Base-by-base conservation (phyloP, 2,329 filamentous ascomycete species). In the Monosporascus sp. region DNA sequence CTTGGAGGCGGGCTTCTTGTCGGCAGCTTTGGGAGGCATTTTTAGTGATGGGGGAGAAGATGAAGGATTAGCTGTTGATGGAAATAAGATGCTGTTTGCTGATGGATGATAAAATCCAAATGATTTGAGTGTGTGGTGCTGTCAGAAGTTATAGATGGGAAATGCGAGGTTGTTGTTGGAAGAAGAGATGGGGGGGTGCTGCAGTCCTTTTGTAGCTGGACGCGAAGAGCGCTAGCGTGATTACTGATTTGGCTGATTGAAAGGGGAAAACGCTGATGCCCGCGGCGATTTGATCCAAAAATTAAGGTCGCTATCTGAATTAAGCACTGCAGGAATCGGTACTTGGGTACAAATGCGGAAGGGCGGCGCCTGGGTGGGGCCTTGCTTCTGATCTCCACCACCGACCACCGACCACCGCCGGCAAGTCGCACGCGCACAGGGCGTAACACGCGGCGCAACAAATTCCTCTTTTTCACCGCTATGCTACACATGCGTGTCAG, bases 1-100 rank as follows among this genome's bases (percentile, higher is more conserved):
- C 90, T 97, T 97, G 80, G 90, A 84, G 81, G 89, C 93, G 78
- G 93, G 92, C 85, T 96, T 97, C 90, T 97, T 97, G 81, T 95
- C 89, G 72, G 93, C 93, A 72, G 89, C 87, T 83, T 97, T 97
- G 73, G 94, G 93, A 81, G 94, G 84, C 94, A 97, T 97, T 88
- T 87, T 86, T 73, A 68, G 48, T 57, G 50, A 39, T 54, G 53
- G 53, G 51, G 48, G 56, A 52, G 45, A 51, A 52, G 27, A n/a
- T 44, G 47, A 52, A 58, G 55, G 55, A 42, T 58, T 52, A 51
- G 47, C 51, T 54, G 54, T 49, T 47, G 22, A 48, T 58, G 51
- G 51, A 57, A 49, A 54, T 47, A 49, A 45, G 41, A 39, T 37
- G 46, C 52, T 53, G 45, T 53, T 61, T 51, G 48, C 54, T 58